Percentiles rank a stretch among this genome's conserved stretches.
Evolutionary conservation across 2,329 filamentous ascomycete genomes (phyloP).

Genomic region (Chaetomiaceae sp.): DNA sequence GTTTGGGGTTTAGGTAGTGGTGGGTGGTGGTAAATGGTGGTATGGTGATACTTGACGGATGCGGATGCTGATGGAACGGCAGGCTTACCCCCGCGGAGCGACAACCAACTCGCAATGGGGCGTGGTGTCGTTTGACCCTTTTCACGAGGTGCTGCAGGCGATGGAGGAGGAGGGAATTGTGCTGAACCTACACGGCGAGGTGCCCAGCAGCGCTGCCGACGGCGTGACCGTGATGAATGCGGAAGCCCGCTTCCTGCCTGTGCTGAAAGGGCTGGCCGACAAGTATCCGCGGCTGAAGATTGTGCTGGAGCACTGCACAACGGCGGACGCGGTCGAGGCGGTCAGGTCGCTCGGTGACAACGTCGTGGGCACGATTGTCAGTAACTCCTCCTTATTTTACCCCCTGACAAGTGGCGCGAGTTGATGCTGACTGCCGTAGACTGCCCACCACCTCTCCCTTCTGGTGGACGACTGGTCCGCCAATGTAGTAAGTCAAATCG

Average conservation of each 20-base stretch:
- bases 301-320: constrained; percentile 81
- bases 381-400: background rate
- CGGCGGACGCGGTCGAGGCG: constrained; percentile 70
- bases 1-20: background rate
- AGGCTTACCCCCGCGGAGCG: constrained; percentile 37
- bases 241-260: constrained; percentile 74
- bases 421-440: constrained; percentile 34
- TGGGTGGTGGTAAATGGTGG: background rate
- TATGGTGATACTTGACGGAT: background rate
- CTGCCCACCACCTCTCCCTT: constrained; percentile 78
- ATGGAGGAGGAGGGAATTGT: constrained; percentile 75
- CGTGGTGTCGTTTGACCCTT: constrained; percentile 62
- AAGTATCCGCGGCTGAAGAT: constrained; percentile 68
- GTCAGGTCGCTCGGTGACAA: constrained; percentile 70
- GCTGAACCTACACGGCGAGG: constrained; percentile 83
- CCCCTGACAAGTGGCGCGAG: background rate
- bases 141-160: constrained; percentile 75
- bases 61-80: too few relatives aligned
- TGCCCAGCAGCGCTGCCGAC: constrained; percentile 36
- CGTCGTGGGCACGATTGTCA: constrained; percentile 64
- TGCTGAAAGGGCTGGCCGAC: constrained; percentile 63
- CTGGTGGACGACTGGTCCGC: constrained; percentile 65
- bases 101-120: constrained; percentile 64
- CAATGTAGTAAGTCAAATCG: constrained; percentile 38
- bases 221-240: constrained; percentile 54